Evolutionary conservation across 345 rosid genomes (phyloP), one percentile per base, ranked within the genome.

Genomic region (thale cress (Arabidopsis thaliana)): DNA sequence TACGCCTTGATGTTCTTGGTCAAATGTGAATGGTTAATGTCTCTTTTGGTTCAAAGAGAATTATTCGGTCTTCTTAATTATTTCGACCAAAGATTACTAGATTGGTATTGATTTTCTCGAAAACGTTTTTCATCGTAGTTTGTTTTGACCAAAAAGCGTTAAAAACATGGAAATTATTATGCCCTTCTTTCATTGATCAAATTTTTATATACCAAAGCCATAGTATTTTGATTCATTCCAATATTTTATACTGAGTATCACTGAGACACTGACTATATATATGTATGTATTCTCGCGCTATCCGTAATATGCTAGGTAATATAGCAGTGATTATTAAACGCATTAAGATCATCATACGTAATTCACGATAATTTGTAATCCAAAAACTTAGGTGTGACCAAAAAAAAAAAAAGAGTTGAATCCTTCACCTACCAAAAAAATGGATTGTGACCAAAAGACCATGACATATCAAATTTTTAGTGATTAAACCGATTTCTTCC

Each of bases 51-150:
- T 59, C 55, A 40, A 67, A 6, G 14, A 76, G 8, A 42, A 68
- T 42, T 61, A 69, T 44, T 51, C 57, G 11, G 22, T 33, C 33
- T 13, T 60, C 37, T 48, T 28, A 25, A 25, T 25, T 16, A 38
- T 40, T 28, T 49, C 36, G 59, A 57, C 66, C 46, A 59, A 59
- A 13, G 12, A 65, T 46, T 55, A 45, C 10, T 28, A 14, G 53
- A 66, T 67, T 30, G 23, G 34, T 20, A 34, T 64, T 65, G 45
- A 50, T 58, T 55, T 67, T 52, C 28, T 59, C 14, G 40, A 67
- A 50, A 75, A 75, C 74, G 56, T 32, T 75, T 50, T 32, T 59
- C 68, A 67, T 59, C 68, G 50, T 44, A 60, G n/a, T 60, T 68
- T 11, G 13, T 61, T 69, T 61, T 44, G 71, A 76, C 64, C 65